Evolutionary conservation across 2,329 filamentous ascomycete species (phyloP).

Genomic region (Didymella sp.): DNA sequence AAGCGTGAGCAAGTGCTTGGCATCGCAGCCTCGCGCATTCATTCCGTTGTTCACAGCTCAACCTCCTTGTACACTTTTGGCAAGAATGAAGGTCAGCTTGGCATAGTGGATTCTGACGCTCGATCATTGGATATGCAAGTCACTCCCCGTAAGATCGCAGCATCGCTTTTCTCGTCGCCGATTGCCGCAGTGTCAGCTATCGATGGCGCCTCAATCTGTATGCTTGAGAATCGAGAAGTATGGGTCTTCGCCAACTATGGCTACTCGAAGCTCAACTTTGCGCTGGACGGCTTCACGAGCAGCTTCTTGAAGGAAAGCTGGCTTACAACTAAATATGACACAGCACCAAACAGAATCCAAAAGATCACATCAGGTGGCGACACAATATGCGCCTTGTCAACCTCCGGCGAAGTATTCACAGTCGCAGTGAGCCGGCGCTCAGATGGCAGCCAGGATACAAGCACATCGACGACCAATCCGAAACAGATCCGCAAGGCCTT

Average conservation of each 20-base stretch:
- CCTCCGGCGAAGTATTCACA: constrained; percentile 85
- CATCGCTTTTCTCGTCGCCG: constrained; percentile 74
- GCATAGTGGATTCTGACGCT: constrained; percentile 92
- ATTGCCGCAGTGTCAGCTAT: constrained; percentile 87
- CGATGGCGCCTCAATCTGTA: constrained; percentile 83
- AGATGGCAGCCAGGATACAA: constrained; percentile 64
- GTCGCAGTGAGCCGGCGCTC: constrained; percentile 74
- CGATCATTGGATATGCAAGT: constrained; percentile 85
- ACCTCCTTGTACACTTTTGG: constrained; percentile 90
- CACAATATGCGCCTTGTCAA: constrained; percentile 87
- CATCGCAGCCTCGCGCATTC: constrained; percentile 85
- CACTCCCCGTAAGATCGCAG: constrained; percentile 84
- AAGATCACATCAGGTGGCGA: constrained; percentile 86
- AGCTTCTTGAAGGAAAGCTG: constrained; percentile 72
- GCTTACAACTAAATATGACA: constrained; percentile 69
- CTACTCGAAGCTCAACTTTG: constrained; percentile 88
- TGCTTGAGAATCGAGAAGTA: constrained; percentile 86
- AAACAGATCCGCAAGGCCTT: constrained; percentile 86
- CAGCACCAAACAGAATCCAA: constrained; percentile 70
- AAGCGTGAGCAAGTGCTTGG: constrained; percentile 86
- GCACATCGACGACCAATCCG: constrained; percentile 87
- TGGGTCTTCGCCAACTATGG: constrained; percentile 96
- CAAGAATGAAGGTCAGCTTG: constrained; percentile 92
- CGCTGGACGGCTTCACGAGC: constrained; percentile 74
- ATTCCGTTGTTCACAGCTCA: constrained; percentile 87